Percentiles rank a stretch among this genome's conserved stretches.
Evolutionary conservation across 108 stramenopile species (phyloP).

Genomic region (Seminavis robusta): DNA sequence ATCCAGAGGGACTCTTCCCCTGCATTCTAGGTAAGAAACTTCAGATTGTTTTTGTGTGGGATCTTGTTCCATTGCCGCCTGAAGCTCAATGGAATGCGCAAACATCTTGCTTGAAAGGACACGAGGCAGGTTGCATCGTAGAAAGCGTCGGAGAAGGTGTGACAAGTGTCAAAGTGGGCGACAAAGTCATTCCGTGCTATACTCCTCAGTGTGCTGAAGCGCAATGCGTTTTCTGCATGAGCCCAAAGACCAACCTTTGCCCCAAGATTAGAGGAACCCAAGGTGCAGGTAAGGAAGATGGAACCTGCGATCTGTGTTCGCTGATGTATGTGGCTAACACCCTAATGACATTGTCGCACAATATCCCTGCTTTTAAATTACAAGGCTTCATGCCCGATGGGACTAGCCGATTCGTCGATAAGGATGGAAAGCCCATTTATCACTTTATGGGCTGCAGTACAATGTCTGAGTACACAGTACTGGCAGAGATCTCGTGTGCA

Average conservation of each 20-base stretch:
- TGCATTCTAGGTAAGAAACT: slow-evolving; percentile 86
- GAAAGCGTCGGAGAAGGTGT: slow-evolving; percentile 88
- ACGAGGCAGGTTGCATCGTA: slow-evolving; percentile 78
- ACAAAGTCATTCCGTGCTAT: slow-evolving; percentile 81
- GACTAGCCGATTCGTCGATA: slow-evolving; percentile 36
- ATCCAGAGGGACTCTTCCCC: slow-evolving; percentile 88
- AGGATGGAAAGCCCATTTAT: slow-evolving; percentile 60
- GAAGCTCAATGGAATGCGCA: slow-evolving; percentile 78
- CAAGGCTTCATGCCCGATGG: slow-evolving; percentile 83
- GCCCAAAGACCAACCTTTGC: slow-evolving; percentile 92
- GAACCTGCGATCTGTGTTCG: background rate
- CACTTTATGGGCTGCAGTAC: slow-evolving; percentile 91
- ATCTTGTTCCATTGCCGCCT: slow-evolving; percentile 86
- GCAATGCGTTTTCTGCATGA: slow-evolving; percentile 84
- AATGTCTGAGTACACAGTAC: slow-evolving; percentile 82
- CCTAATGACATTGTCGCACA: too few relatives aligned
- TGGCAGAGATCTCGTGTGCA: slow-evolving; percentile 80
- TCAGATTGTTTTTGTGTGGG: slow-evolving; percentile 66
- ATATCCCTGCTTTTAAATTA: background rate
- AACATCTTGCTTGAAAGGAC: too few relatives aligned
- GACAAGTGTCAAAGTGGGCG: slow-evolving; percentile 66
- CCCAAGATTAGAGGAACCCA: slow-evolving; percentile 81
- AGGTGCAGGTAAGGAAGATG: slow-evolving; percentile 26
- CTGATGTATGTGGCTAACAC: too few relatives aligned
- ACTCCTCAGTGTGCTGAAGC: slow-evolving; percentile 70